phyloP scores from a whole-genome alignment of 371 early-diverging fungal genomes.

The Rhizopus delemar region DNA sequence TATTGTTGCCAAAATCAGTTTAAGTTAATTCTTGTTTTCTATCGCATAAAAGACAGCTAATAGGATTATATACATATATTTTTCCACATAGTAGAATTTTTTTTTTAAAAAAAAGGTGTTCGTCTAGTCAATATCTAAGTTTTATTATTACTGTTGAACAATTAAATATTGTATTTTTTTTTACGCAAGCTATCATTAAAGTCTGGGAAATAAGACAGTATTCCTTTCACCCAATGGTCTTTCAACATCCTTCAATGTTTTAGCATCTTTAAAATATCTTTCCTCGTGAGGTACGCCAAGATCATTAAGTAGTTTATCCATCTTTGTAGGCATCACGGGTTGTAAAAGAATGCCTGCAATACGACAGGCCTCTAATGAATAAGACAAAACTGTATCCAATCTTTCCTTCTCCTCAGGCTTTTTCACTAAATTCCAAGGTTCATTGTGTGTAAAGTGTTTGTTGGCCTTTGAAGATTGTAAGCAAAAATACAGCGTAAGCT shows the following conservation, averaged over 20 bases:
- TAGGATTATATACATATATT: too few species aligned
- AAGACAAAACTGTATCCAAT: slow-evolving; percentile 67
- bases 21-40: too few species aligned
- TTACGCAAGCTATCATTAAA: neutral
- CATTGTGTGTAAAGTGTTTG: slow-evolving; percentile 64
- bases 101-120: too few species aligned
- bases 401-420: slow-evolving; percentile 41
- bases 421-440: slow-evolving; percentile 83
- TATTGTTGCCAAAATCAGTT: too few species aligned
- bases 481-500: neutral
- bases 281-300: slow-evolving; percentile 55
- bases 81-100: too few species aligned
- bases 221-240: slow-evolving; percentile 18
- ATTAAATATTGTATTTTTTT: too few species aligned
- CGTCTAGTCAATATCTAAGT: too few species aligned
- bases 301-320: slow-evolving; percentile 61
- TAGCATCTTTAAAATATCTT: slow-evolving; percentile 53
- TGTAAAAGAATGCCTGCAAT: slow-evolving; percentile 75
- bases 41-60: too few species aligned
- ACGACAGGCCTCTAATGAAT: slow-evolving; percentile 76
- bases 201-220: slow-evolving; percentile 27
- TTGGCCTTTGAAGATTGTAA: slow-evolving; percentile 58
- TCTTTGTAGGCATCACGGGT: slow-evolving; percentile 87
- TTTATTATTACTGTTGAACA: too few species aligned
- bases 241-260: slow-evolving; percentile 18